Evolutionary conservation across 2,329 filamentous ascomycete species (phyloP).

Genomic region (Drechslera avenae): DNA sequence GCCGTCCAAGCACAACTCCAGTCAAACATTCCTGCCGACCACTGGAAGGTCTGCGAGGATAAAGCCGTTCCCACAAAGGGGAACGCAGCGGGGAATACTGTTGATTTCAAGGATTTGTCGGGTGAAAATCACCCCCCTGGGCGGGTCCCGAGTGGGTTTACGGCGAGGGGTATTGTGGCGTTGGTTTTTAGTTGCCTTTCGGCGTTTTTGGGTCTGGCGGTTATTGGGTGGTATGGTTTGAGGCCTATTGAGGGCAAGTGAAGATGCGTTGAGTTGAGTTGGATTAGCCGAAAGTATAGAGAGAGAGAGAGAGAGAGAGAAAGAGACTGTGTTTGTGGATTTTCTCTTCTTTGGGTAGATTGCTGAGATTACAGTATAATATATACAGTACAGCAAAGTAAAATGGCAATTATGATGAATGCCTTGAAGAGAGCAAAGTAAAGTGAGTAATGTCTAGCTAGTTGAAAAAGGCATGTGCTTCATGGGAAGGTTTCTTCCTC

Average conservation of each 20-base stretch:
- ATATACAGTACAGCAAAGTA: no score
- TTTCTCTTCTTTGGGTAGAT: no score
- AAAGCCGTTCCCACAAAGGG: constrained; percentile 60
- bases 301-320: no score
- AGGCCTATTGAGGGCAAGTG: constrained; percentile 27
- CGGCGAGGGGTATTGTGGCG: constrained; percentile 71
- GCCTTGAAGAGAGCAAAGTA: no score
- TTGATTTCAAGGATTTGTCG: constrained; percentile 62
- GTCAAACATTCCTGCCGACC: constrained; percentile 52
- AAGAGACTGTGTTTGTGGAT: no score
- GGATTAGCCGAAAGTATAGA: no score
- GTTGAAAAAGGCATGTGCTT: no score
- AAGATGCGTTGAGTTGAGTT: no score
- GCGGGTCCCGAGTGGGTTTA: constrained; percentile 71
- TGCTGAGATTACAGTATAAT: no score
- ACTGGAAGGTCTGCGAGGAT: constrained; percentile 64
- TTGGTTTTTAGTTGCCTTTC: constrained; percentile 73
- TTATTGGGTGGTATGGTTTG: constrained; percentile 71
- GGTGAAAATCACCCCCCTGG: constrained; percentile 60
- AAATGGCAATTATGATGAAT: no score
- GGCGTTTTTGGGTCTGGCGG: constrained; percentile 70
- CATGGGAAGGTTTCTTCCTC: no score
- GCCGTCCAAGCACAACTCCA: constrained; percentile 62
- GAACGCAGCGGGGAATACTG: constrained; percentile 76
- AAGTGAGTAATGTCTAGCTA: no score